A percentile compares a stretch with the other conserved stretches of the same genome.
phyloP scores from a whole-genome alignment of 2,329 filamentous ascomycete species.

The Fusarium sp. region DNA sequence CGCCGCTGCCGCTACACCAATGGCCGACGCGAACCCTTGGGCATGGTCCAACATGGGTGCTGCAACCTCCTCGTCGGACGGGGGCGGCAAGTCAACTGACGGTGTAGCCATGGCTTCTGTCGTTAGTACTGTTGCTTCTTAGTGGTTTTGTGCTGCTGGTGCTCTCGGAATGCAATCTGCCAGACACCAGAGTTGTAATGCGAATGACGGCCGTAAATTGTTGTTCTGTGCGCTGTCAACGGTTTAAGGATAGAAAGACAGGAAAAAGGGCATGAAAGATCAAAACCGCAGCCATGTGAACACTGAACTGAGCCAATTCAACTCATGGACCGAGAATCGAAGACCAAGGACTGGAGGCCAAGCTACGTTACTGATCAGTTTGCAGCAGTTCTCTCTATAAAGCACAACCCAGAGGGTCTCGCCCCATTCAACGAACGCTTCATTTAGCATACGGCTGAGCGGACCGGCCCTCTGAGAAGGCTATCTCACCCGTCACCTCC shows the following conservation, averaged over 20 bases:
- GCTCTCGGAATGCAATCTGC: conserved; percentile 10
- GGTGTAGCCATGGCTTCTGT: conserved; percentile 44
- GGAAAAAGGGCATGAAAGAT: conserved; percentile 6
- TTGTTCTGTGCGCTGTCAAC: conserved; percentile 14
- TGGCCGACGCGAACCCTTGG: conserved; percentile 46
- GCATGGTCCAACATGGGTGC: conserved; percentile 46
- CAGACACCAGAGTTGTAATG: background rate
- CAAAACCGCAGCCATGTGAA: conserved; percentile 31
- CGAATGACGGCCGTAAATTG: background rate
- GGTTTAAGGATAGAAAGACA: conserved; percentile 17
- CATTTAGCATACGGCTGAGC: conserved; percentile 40
- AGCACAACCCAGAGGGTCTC: conserved; percentile 21
- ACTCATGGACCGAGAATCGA: conserved; percentile 15
- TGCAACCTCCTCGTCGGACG: conserved; percentile 45
- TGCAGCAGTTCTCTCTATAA: conserved; percentile 40
- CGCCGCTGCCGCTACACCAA: conserved; percentile 46
- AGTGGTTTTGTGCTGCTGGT: background rate
- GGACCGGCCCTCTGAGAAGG: conserved; percentile 44
- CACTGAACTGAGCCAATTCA: conserved; percentile 9
- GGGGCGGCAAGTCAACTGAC: conserved; percentile 46
- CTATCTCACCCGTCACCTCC: conserved; percentile 30
- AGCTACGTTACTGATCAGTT: conserved; percentile 16
- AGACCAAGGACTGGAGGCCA: conserved; percentile 3
- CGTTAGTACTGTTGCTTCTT: background rate
- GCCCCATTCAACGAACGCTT: conserved; percentile 22